Percentiles rank a stretch among this genome's conserved stretches.
Conservation (phyloP, 805 yeast species). For the Lipomyces sp. region DNA sequence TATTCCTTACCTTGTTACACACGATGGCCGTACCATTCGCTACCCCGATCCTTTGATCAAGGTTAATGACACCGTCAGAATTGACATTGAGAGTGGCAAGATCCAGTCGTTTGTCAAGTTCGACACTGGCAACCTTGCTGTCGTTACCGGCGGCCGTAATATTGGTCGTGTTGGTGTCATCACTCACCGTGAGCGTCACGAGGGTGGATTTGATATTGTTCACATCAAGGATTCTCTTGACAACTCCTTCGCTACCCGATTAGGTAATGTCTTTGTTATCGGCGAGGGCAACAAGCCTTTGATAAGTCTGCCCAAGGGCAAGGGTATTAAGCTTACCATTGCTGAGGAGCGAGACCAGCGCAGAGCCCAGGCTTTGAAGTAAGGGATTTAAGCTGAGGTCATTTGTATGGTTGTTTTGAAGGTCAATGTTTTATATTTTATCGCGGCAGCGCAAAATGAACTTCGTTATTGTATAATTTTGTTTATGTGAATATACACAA, state of each 20-base stretch:
- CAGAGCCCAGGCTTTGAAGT: conserved; percentile 52
- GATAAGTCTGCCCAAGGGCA: conserved; percentile 97
- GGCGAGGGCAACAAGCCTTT: conserved; percentile 95
- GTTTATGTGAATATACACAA: conserved; percentile 1
- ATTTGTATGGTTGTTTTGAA: too few relatives aligned
- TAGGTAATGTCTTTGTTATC: conserved; percentile 86
- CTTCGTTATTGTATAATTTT: conserved; percentile 1
- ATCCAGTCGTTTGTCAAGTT: conserved; percentile 83
- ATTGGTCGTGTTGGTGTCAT: conserved; percentile 97
- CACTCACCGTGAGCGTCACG: conserved; percentile 95
- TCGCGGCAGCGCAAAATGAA: too few relatives aligned
- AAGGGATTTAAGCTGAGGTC: too few relatives aligned
- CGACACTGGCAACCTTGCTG: conserved; percentile 87
- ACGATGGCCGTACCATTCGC: conserved; percentile 99
- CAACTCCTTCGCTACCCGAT: conserved; percentile 93
- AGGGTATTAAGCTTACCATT: conserved; percentile 94
- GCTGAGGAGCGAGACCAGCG: conserved; percentile 99
- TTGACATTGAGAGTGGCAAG: conserved; percentile 95
- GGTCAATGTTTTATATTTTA: conserved; percentile 1
- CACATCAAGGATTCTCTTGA: conserved; percentile 94
- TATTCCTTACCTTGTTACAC: conserved; percentile 97
- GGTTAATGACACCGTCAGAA: conserved; percentile 96
- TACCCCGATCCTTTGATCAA: conserved; percentile 98
- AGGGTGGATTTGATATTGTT: conserved; percentile 96
- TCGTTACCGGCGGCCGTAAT: conserved; percentile 98